These are phyloP conservation scores for Umbelopsis isabellina DNA, from an alignment of 192 early-diverging fungal species.

Conservation along the genomic window DNA sequence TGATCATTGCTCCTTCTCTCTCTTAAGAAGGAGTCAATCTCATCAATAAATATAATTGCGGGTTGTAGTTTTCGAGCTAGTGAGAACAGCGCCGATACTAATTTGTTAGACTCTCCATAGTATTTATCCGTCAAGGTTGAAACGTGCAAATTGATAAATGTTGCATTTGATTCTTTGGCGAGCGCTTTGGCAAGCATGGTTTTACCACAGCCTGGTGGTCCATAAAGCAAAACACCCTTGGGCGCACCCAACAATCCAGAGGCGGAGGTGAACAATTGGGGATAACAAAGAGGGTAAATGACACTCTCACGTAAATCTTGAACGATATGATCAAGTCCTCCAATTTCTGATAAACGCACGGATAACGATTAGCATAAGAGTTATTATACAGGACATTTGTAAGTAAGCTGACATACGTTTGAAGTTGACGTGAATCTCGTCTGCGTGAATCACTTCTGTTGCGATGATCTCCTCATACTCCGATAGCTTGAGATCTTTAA, in stretches of 20 bases:
- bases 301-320: conserved; percentile 92
- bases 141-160: conserved; percentile 97
- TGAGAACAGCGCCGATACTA: conserved; percentile 90
- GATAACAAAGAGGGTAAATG: conserved; percentile 94
- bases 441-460: conserved; percentile 89
- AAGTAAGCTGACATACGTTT: conserved; percentile 58
- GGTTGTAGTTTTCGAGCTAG: conserved; percentile 95
- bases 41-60: conserved; percentile 98
- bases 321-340: conserved; percentile 92
- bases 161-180: conserved; percentile 95
- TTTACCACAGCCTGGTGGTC: conserved; percentile 96
- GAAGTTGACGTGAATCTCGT: conserved; percentile 89
- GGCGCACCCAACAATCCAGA: conserved; percentile 90
- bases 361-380: not conserved
- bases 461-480: conserved; percentile 96
- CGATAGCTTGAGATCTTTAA: conserved; percentile 77
- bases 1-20: conserved; percentile 90
- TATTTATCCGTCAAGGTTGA: conserved; percentile 98
- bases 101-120: conserved; percentile 96
- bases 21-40: conserved; percentile 96
- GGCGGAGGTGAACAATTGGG: conserved; percentile 84
- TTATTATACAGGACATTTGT: too few relatives aligned
- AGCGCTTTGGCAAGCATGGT: conserved; percentile 99
- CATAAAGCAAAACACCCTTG: conserved; percentile 94
- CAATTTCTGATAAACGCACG: conserved; percentile 65